Evolutionary conservation across 805 yeast species (phyloP).

Genomic region (Suhomyces sp.): DNA sequence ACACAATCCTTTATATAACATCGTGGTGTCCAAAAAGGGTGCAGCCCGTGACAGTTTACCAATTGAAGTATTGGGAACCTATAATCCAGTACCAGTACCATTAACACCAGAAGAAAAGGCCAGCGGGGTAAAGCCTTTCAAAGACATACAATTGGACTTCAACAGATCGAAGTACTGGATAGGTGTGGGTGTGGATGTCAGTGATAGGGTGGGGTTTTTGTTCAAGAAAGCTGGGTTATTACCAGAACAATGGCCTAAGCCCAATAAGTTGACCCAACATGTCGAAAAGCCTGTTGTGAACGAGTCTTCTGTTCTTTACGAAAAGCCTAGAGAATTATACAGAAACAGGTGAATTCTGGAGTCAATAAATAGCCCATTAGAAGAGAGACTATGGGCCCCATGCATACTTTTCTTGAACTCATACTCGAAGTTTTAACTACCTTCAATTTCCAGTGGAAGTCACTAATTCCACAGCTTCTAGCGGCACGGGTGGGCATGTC

Average conservation of each 20-base stretch:
- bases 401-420: no score
- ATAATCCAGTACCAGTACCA: constrained; percentile 78
- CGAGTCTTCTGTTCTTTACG: constrained; percentile 25
- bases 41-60: constrained; percentile 88
- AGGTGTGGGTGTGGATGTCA: constrained; percentile 95
- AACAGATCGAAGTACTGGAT: constrained; percentile 92
- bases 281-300: constrained; percentile 30
- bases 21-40: constrained; percentile 76
- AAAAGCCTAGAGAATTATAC: constrained; percentile 32
- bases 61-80: constrained; percentile 92
- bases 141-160: constrained; percentile 83
- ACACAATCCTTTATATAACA: constrained; percentile 85
- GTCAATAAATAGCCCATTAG: no score
- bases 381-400: no score
- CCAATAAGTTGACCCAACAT: constrained; percentile 38
- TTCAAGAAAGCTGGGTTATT: constrained; percentile 77
- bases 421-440: no score
- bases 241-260: constrained; percentile 57
- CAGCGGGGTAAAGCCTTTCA: constrained; percentile 58
- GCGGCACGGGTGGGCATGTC: no score
- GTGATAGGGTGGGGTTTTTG: constrained; percentile 73
- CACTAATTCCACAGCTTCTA: no score
- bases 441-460: no score
- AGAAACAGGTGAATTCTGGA: constrained; percentile 31
- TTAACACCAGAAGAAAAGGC: constrained; percentile 60